A percentile compares a stretch with the other conserved stretches of the same genome.
These are phyloP conservation scores for Emergomyces pasteurianus DNA, from an alignment of 2,329 filamentous ascomycete genomes.

Conservation along the genomic window DNA sequence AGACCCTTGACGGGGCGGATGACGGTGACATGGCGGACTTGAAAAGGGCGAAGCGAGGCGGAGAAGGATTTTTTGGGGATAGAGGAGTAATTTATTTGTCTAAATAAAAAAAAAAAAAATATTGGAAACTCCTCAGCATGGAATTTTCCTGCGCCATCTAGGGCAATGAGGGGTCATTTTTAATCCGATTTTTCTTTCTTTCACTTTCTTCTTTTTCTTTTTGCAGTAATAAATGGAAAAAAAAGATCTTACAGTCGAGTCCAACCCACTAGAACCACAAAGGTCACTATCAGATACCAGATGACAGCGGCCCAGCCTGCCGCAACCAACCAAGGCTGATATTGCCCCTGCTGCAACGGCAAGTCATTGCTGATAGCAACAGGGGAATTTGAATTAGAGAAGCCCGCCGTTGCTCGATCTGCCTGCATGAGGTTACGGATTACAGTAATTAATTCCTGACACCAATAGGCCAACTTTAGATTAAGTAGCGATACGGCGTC, in stretches of 20 bases:
- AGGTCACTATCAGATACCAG: conserved; percentile 45
- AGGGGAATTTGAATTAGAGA: conserved; percentile 5
- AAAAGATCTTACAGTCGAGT: conserved; percentile 42
- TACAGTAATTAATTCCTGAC: not conserved
- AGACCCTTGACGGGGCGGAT: conserved; percentile 89
- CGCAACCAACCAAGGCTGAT: conserved; percentile 26
- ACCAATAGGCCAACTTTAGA: not conserved
- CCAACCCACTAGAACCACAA: conserved; percentile 48
- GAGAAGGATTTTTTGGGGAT: conserved; percentile 33
- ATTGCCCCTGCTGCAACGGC: not conserved
- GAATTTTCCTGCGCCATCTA: not conserved
- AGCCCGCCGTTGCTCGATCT: conserved; percentile 3
- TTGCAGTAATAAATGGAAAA: no score
- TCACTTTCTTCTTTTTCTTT: no score
- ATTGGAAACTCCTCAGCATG: no score
- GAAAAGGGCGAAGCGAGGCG: conserved; percentile 23
- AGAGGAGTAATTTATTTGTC: conserved; percentile 43
- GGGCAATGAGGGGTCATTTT: not conserved
- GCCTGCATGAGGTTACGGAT: not conserved
- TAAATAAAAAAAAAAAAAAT: no score
- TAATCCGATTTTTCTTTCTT: no score
- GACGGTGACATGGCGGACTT: conserved; percentile 72
- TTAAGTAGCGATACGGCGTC: not conserved
- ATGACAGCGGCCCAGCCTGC: conserved; percentile 37
- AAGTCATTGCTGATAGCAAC: conserved; percentile 9